Base-by-base conservation (phyloP, 495 filamentous ascomycete species). In the Penicillium canescens region DNA sequence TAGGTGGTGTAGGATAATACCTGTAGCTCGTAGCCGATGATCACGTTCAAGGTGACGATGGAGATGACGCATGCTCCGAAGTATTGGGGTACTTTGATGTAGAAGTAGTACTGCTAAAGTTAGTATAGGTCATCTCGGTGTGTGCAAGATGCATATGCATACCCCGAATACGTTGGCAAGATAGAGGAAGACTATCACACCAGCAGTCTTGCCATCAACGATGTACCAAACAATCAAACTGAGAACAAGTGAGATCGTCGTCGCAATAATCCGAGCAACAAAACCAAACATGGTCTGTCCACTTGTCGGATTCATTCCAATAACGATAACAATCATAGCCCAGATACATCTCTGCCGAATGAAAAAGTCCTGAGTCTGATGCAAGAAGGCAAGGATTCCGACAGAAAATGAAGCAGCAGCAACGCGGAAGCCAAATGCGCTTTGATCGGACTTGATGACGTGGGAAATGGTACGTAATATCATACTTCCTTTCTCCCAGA, bases 311-410 rank as follows among this genome's bases (percentile, higher is more conserved):
- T 68, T 76, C 72, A 78, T 85, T 4, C 82, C 85, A 55, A 87
- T 84, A 14, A 82, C 76, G n/a, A 88, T 82, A 40, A 88, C 83
- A 56, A 92, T 88, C 82, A 90, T 82, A 0, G 86, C 83, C 88
- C 88, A 92, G 6, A 91, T 83, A 7, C 89, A 73, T 57, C 89
- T 75, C 59, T 92, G 86, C 42, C 83, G 73, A 12, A 81, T 70
- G 56, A 90, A 92, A 63, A 89, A 91, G 0, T 60, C 56, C 54
- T 89, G 81, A 0, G 87, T 89, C 18, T 82, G 62, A 43, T 80
- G 71, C n/a, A 92, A 69, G 62, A 77, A 91, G 6, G 82, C 86
- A 2, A 89, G 65, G 31, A 92, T 85, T 0, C 81, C 88, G 31
- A 90, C 74, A 16, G 79, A 85, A 63, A 91, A 78, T 11, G 85